These are phyloP conservation scores for Aspergillus quadrilineatus DNA, from an alignment of 2,329 filamentous ascomycete genomes.

Conservation along the genomic window DNA sequence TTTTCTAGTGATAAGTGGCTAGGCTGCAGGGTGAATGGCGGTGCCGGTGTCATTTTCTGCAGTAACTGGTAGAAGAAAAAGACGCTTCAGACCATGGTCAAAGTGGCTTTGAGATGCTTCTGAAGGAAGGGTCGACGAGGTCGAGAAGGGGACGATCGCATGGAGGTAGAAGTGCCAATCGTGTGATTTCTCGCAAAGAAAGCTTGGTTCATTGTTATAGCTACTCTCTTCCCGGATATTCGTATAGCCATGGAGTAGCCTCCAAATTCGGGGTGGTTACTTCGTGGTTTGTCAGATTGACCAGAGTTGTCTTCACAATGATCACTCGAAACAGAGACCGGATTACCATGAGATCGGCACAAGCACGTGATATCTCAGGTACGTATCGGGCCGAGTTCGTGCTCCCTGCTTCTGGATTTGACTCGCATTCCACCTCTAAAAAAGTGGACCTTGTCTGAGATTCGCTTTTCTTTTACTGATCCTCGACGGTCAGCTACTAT, in stretches of 20 bases:
- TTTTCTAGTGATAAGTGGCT: slow-evolving; percentile 31
- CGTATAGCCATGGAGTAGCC: too few relatives aligned
- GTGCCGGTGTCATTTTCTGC: slow-evolving; percentile 41
- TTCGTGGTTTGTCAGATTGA: too few relatives aligned
- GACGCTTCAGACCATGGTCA: slow-evolving; percentile 28
- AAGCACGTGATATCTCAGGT: slow-evolving; percentile 7
- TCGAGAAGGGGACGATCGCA: slow-evolving; percentile 17
- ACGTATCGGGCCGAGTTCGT: neutral
- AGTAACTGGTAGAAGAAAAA: slow-evolving; percentile 40
- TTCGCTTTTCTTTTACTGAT: slow-evolving; percentile 2
- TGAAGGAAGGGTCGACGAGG: slow-evolving; percentile 27
- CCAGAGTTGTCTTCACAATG: too few relatives aligned
- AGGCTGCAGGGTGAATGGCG: slow-evolving; percentile 24
- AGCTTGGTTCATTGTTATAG: too few relatives aligned
- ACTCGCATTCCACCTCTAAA: slow-evolving; percentile 3
- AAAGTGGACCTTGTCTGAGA: slow-evolving; percentile 7
- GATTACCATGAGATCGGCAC: neutral
- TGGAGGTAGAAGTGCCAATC: slow-evolving; percentile 15
- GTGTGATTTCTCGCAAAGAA: slow-evolving; percentile 23
- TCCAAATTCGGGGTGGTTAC: too few relatives aligned
- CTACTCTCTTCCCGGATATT: too few relatives aligned
- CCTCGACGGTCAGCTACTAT: neutral
- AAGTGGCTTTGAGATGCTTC: slow-evolving; percentile 22
- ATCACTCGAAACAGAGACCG: neutral
- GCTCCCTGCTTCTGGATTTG: neutral